These are phyloP conservation scores for Starmera stellimalicola DNA, from an alignment of 1,139 yeast genomes.

Conservation along the genomic window DNA sequence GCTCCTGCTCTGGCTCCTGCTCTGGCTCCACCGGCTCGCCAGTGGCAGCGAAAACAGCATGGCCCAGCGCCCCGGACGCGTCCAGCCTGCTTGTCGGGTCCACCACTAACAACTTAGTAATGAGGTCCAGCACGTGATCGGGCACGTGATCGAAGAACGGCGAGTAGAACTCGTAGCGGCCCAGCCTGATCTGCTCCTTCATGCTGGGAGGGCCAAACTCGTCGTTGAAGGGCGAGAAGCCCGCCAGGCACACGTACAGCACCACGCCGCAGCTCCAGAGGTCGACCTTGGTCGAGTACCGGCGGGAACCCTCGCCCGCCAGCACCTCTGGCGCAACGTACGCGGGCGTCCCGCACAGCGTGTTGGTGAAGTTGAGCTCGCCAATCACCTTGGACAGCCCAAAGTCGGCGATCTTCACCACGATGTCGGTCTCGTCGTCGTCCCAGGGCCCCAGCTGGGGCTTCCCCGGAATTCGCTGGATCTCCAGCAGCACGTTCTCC, in stretches of 20 bases:
- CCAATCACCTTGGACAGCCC: conserved; percentile 76
- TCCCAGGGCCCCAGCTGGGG: conserved; percentile 66
- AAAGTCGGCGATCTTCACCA: conserved; percentile 73
- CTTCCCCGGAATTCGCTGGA: conserved; percentile 36
- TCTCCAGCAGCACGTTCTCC: conserved; percentile 60
- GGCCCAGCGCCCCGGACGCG: conserved; percentile 41
- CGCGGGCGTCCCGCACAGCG: conserved; percentile 78
- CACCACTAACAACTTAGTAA: conserved; percentile 49
- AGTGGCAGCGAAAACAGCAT: conserved; percentile 37
- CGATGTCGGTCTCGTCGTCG: conserved; percentile 47
- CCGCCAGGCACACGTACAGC: conserved; percentile 68
- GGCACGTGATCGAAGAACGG: conserved; percentile 73
- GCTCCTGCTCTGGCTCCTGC: too few species aligned
- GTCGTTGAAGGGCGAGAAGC: conserved; percentile 80
- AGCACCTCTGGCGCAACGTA: conserved; percentile 78
- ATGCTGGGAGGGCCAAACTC: conserved; percentile 72
- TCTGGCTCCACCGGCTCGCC: too few species aligned
- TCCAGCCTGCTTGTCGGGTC: conserved; percentile 46
- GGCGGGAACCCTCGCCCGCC: conserved; percentile 31
- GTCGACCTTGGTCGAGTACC: conserved; percentile 65
- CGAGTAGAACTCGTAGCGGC: conserved; percentile 63
- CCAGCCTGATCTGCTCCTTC: conserved; percentile 63
- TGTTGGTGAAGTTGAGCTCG: conserved; percentile 64
- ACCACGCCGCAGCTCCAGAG: conserved; percentile 77
- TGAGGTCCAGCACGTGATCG: conserved; percentile 57